Evolutionary conservation across 768 basidiomycete genomes (phyloP).

Genomic region (Mycena pura): DNA sequence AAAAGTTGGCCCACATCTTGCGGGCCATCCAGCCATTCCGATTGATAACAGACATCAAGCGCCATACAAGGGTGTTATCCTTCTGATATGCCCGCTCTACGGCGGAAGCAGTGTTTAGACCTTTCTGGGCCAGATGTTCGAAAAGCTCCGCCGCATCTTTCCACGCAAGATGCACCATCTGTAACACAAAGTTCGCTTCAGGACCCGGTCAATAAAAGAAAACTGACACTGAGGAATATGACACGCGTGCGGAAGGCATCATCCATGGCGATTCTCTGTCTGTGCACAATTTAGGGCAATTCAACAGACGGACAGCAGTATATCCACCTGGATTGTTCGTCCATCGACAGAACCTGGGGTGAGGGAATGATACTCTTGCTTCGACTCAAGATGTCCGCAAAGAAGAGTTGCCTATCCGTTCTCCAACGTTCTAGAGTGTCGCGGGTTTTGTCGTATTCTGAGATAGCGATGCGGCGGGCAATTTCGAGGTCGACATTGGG

Average conservation of each 20-base stretch:
- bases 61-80: conserved; percentile 16
- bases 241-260: conserved; percentile 14
- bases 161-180: conserved; percentile 17
- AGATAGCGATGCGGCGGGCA: conserved; percentile 16
- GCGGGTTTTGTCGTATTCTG: conserved; percentile 13
- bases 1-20: conserved; percentile 15
- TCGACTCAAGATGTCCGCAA: conserved; percentile 1
- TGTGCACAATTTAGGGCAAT: neutral
- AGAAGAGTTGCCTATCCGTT: conserved; percentile 8
- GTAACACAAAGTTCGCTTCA: neutral
- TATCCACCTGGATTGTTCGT: neutral
- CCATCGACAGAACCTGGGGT: neutral
- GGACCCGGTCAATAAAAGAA: neutral
- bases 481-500: conserved; percentile 19
- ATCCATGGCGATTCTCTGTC: neutral
- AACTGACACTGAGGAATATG: conserved; percentile 3
- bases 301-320: neutral
- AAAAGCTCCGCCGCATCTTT: conserved; percentile 9
- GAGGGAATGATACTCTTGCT: conserved; percentile 17
- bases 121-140: conserved; percentile 9
- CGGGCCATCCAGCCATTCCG: neutral
- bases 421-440: conserved; percentile 18
- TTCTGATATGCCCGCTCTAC: conserved; percentile 18
- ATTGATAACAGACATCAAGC: conserved; percentile 3
- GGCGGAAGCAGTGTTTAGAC: conserved; percentile 14